A percentile compares a stretch with the other conserved stretches of the same genome.
Evolutionary conservation across 139 green algal genomes (phyloP).

Genomic region (Zygnema circumcarinatum): DNA sequence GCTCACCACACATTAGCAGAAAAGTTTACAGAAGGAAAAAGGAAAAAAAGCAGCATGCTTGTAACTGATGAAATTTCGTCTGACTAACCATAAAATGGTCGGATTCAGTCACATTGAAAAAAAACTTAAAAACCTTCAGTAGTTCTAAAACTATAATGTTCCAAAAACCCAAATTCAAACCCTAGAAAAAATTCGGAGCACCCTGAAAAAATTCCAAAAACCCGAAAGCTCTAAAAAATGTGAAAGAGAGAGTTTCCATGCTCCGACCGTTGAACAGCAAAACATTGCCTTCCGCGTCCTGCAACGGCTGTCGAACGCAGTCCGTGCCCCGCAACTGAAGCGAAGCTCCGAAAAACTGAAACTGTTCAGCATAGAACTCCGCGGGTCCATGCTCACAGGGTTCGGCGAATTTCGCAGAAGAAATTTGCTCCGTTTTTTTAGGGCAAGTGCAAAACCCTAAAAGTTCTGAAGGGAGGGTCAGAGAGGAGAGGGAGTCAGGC

Average conservation of each 20-base stretch:
- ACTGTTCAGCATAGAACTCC: background rate
- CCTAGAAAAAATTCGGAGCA: too few species aligned
- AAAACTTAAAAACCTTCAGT: background rate
- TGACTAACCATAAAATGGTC: background rate
- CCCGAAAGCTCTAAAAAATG: background rate
- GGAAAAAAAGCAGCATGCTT: slow-evolving; percentile 2
- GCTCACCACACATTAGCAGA: background rate
- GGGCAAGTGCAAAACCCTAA: too few species aligned
- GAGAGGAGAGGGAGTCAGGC: too few species aligned
- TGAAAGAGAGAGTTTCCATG: background rate
- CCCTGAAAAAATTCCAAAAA: background rate
- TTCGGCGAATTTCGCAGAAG: too few species aligned
- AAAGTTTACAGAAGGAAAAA: background rate
- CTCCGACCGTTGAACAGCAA: slow-evolving; percentile 2
- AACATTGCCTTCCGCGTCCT: background rate
- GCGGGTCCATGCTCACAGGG: too few species aligned
- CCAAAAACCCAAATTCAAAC: background rate
- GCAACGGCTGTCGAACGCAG: background rate
- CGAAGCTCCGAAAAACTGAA: slow-evolving; percentile 5
- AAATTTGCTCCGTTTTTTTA: too few species aligned
- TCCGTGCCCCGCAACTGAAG: slow-evolving; percentile 14
- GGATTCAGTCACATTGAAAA: slow-evolving; percentile 5
- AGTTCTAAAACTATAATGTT: background rate
- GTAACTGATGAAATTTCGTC: too few species aligned
- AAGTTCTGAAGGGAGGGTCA: too few species aligned